Evolutionary conservation across 75 land plant species (phyloP).

Genomic region (Chamaecyparis obtusa): DNA sequence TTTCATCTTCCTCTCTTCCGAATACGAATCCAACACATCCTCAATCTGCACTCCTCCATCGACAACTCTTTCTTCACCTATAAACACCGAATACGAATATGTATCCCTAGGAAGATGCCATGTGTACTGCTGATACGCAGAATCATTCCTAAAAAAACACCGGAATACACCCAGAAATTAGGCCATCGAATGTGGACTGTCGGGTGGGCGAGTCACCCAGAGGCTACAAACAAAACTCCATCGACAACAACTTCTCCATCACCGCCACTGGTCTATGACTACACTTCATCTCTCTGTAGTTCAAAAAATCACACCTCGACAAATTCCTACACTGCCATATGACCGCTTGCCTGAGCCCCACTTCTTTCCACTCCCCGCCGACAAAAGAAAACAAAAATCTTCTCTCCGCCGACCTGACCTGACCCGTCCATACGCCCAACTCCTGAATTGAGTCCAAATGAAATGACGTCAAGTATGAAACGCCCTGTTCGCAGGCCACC

Average conservation of each 20-base stretch:
- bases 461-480: slow-evolving; percentile 32
- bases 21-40: neutral
- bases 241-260: neutral
- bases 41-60: slow-evolving; percentile 4
- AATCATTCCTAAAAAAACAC: slow-evolving; percentile 32
- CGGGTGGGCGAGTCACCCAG: slow-evolving; percentile 35
- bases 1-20: neutral
- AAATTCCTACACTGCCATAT: slow-evolving; percentile 20
- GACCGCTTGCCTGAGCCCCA: slow-evolving; percentile 14
- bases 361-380: slow-evolving; percentile 12
- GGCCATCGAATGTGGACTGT: slow-evolving; percentile 31
- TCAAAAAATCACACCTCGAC: neutral
- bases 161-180: slow-evolving; percentile 40
- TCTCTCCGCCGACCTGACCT: neutral
- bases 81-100: slow-evolving; percentile 26
- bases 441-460: slow-evolving; percentile 11
- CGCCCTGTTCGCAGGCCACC: slow-evolving; percentile 14
- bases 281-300: slow-evolving; percentile 21
- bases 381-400: slow-evolving; percentile 17
- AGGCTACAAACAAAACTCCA: slow-evolving; percentile 21
- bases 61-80: slow-evolving; percentile 11
- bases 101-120: slow-evolving; percentile 35
- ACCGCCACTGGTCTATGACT: slow-evolving; percentile 22
- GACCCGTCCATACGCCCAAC: slow-evolving; percentile 10
- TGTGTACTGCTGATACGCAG: slow-evolving; percentile 41